These are phyloP conservation scores for Bondarzewia mesenterica DNA, from an alignment of 1,284 basidiomycete genomes.

Conservation along the genomic window DNA sequence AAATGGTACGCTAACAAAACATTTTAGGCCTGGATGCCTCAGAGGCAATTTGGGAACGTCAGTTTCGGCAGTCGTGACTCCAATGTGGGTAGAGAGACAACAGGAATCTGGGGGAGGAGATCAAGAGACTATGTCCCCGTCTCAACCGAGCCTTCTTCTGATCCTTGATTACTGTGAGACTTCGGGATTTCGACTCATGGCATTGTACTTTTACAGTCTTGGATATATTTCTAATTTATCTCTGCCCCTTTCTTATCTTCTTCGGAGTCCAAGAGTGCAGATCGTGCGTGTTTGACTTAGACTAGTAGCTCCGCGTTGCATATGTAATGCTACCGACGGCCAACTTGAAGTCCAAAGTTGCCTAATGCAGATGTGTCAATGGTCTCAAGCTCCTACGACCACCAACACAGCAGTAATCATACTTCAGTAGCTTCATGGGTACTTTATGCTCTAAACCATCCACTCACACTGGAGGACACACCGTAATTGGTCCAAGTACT, in stretches of 20 bases:
- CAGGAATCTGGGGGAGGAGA: slow-evolving; percentile 6
- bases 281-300: no score
- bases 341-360: no score
- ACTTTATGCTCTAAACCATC: slow-evolving; percentile 57
- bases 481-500: slow-evolving; percentile 31
- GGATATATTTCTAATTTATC: no score
- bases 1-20: not conserved
- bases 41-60: slow-evolving; percentile 42
- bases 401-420: not conserved
- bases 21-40: slow-evolving; percentile 54
- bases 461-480: slow-evolving; percentile 43
- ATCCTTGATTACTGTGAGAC: no score
- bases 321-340: no score
- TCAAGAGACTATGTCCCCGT: slow-evolving; percentile 31
- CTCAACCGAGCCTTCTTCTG: slow-evolving; percentile 1
- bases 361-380: not conserved
- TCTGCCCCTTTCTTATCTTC: no score
- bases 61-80: slow-evolving; percentile 32
- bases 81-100: slow-evolving; percentile 15
- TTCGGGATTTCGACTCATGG: no score
- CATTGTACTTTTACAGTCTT: no score
- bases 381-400: not conserved
- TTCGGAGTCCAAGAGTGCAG: no score
- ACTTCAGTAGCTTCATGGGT: slow-evolving; percentile 38
- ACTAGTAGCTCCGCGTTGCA: no score